phyloP scores from a whole-genome alignment of 2,329 filamentous ascomycete genomes.

The Akanthomyces muscarius region DNA sequence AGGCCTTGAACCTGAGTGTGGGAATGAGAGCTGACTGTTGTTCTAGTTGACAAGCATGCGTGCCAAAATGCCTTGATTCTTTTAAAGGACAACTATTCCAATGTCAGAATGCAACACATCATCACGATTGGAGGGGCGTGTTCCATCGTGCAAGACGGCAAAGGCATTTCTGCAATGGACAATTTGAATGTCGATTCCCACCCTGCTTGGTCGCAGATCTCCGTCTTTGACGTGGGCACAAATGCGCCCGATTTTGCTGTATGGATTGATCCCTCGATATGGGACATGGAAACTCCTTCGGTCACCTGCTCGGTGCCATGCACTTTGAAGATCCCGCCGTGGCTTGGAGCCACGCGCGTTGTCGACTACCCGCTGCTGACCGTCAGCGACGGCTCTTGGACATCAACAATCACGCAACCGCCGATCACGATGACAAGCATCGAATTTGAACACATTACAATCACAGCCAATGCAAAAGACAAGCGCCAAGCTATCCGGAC shows the following conservation, averaged over 20 bases:
- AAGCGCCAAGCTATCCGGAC: not conserved
- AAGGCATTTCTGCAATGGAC: not conserved
- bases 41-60: not conserved
- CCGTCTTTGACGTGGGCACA: not conserved
- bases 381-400: not conserved
- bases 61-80: not conserved
- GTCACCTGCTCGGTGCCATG: not conserved
- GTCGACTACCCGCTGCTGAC: conserved; percentile 1
- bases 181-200: not conserved
- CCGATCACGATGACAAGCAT: not conserved
- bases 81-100: not conserved
- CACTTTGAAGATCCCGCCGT: not conserved
- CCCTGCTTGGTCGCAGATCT: not conserved
- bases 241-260: not conserved
- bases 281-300: not conserved
- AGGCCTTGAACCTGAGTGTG: not conserved
- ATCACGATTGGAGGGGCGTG: not conserved
- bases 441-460: not conserved
- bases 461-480: not conserved
- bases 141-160: not conserved
- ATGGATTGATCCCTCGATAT: not conserved
- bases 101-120: not conserved
- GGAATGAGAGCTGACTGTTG: not conserved
- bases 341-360: conserved; percentile 1
- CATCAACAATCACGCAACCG: not conserved